A percentile compares a stretch with the other conserved stretches of the same genome.
These are phyloP conservation scores for Aspergillus transmontanensis DNA, from an alignment of 2,329 filamentous ascomycete genomes.

Conservation along the genomic window DNA sequence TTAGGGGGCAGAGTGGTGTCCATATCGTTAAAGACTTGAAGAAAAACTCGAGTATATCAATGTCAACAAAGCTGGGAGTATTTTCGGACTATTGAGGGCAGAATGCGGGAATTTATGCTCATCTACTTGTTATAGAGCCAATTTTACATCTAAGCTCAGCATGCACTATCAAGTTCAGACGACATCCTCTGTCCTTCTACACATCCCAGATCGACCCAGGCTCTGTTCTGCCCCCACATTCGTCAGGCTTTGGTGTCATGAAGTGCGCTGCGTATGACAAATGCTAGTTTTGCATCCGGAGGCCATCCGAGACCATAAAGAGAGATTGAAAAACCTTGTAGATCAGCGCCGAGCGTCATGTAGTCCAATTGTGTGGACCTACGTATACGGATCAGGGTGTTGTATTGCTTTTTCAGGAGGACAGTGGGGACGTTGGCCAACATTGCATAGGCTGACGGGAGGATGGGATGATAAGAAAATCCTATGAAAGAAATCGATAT, in stretches of 20 bases:
- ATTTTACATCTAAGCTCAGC: neutral
- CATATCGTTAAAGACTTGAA: neutral
- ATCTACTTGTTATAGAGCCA: neutral
- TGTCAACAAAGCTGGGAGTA: neutral
- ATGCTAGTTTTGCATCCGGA: neutral
- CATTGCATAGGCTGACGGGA: neutral
- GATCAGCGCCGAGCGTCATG: neutral
- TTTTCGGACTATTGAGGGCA: neutral
- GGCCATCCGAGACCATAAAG: neutral
- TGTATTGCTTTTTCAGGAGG: neutral
- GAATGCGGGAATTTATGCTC: neutral
- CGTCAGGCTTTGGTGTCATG: neutral
- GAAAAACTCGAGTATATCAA: neutral
- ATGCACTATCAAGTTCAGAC: neutral
- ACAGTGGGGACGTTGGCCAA: neutral
- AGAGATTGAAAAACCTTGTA: neutral
- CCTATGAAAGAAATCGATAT: neutral
- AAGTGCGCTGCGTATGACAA: neutral
- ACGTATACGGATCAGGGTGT: neutral
- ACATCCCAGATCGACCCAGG: neutral
- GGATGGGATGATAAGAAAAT: neutral
- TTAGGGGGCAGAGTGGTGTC: neutral
- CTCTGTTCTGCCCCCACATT: neutral
- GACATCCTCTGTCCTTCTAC: neutral
- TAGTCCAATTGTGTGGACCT: neutral